Evolutionary conservation across 768 basidiomycete genomes (phyloP), one percentile per base, ranked within the genome.

Genomic region (Termitomyces sp.): DNA sequence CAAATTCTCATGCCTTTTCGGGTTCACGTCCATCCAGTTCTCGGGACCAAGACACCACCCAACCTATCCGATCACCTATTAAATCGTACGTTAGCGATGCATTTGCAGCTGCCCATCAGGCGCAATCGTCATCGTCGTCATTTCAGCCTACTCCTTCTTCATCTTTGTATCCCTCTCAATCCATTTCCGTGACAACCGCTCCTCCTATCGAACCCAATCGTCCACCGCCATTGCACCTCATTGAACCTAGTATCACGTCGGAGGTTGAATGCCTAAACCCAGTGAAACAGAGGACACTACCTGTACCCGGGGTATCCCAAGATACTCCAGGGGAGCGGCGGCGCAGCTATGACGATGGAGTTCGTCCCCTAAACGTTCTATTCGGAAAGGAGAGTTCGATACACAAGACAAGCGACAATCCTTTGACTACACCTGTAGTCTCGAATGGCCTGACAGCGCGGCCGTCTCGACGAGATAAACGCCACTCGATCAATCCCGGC

Each of bases 401-500:
- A 40, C 60, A 64, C 34, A 67, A 66, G 42, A 63, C 61, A 50
- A 59, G 52, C 40, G 61, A 67, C 31, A 58, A 59, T 12, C 67
- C 63, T 54, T 59, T 54, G 36, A 52, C 63, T 36, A 63, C 64
- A 1, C 63, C 71, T 52, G 55, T 65, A n/a, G 20, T 48, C 11
- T 60, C 71, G 34, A 73, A 73, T 29, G 70, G 72, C 25, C 72
- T 79, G 40, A 68, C 71, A 51, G 76, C 74, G 12, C 63, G 69
- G 40, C 77, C 79, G 5, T 75, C 79, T 6, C 71, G 74, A 25
- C 73, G 73, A 42, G 77, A 80, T 42, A 81, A 78, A 66, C 77
- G 80, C 45, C 77, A 79, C 50, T 82, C 82, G 40, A 82, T 83
- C 54, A 82, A 82, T 64, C 81, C 81, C 7, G 79, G 74, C 48